phyloP scores from a whole-genome alignment of 2,329 filamentous ascomycete genomes.

The Sporothrix luriei region DNA sequence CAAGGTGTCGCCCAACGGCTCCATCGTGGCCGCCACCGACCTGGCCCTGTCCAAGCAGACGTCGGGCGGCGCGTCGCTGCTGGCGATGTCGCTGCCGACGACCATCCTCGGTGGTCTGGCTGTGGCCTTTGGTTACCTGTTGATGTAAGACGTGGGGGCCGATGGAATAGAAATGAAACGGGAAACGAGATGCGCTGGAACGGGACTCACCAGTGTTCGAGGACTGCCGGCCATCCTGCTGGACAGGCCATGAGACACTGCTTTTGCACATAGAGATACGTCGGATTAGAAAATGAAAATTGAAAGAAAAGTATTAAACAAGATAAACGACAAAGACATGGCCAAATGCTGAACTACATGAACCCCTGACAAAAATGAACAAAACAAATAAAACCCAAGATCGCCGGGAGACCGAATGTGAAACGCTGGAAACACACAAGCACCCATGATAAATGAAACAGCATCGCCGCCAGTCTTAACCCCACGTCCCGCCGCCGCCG shows the following conservation, averaged over 20 bases:
- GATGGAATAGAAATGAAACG: background rate
- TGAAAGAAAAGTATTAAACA: too few relatives aligned
- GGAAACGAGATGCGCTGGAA: background rate
- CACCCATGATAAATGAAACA: too few relatives aligned
- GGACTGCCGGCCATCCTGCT: conserved; percentile 5
- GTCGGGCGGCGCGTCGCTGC: background rate
- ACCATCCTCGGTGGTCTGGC: conserved; percentile 5
- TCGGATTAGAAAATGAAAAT: background rate
- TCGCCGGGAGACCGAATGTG: too few relatives aligned
- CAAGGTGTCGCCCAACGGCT: background rate
- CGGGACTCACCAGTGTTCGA: background rate
- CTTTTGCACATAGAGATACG: background rate
- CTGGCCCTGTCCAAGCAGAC: conserved; percentile 1
- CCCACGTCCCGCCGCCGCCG: conserved; percentile 89
- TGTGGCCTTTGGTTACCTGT: background rate
- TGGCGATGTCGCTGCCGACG: background rate
- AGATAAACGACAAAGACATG: background rate
- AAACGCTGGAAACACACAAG: too few relatives aligned
- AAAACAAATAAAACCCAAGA: background rate
- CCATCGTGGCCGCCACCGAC: background rate
- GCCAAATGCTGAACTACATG: conserved; percentile 1
- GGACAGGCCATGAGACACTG: conserved; percentile 7
- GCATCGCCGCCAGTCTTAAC: conserved; percentile 50
- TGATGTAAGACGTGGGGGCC: background rate
- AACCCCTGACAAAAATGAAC: background rate